These are phyloP conservation scores for Harringtonia lauricola DNA, from an alignment of 2,329 filamentous ascomycete genomes.

Conservation along the genomic window DNA sequence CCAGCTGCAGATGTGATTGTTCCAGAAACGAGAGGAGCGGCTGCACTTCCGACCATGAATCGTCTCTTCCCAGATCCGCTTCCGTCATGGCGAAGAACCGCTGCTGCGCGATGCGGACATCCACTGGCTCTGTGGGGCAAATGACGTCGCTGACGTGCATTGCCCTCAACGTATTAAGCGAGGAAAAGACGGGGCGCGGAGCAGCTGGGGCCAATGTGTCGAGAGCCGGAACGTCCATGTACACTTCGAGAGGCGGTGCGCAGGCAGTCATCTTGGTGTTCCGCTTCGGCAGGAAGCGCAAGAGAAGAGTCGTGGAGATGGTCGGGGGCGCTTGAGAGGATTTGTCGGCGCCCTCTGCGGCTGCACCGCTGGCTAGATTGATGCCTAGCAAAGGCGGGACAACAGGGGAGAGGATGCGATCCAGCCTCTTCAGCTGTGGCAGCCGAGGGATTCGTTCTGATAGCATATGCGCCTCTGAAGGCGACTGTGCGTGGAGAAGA, in stretches of 20 bases:
- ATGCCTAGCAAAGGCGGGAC: constrained; percentile 37
- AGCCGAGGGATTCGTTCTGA: no score
- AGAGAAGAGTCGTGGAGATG: constrained; percentile 25
- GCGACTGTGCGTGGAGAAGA: constrained; percentile 26
- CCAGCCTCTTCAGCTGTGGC: constrained; percentile 5
- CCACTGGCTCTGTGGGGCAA: constrained; percentile 33
- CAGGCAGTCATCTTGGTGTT: constrained; percentile 1
- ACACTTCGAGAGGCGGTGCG: constrained; percentile 25
- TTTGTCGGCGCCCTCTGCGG: not conserved
- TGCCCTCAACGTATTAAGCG: constrained; percentile 22
- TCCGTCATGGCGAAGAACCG: constrained; percentile 20
- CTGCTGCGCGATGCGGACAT: constrained; percentile 34
- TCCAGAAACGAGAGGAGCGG: constrained; percentile 32
- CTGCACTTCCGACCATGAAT: not conserved
- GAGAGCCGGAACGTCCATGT: constrained; percentile 12
- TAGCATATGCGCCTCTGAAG: no score
- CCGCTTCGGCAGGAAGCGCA: constrained; percentile 33
- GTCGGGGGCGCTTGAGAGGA: not conserved
- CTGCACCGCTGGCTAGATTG: constrained; percentile 21
- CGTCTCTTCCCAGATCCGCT: not conserved
- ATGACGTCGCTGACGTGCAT: constrained; percentile 30
- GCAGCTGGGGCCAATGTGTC: not conserved
- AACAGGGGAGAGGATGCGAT: constrained; percentile 31
- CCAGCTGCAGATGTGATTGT: constrained; percentile 30
- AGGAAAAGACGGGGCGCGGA: not conserved